These are phyloP conservation scores for Poterioochromonas sp. DNA, from an alignment of 352 stramenopile species.

Conservation along the genomic window DNA sequence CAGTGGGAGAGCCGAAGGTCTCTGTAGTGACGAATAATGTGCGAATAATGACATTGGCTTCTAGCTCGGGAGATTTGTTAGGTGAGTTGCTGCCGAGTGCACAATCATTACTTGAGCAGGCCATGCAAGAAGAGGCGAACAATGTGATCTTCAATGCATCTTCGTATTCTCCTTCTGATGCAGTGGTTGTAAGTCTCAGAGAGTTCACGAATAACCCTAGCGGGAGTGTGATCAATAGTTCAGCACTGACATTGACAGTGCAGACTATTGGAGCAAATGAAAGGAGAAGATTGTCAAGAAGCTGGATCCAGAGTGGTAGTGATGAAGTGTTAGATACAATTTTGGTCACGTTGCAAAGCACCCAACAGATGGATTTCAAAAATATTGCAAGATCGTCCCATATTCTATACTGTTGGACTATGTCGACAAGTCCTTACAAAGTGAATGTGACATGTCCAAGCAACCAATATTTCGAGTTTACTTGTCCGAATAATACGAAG, in stretches of 20 bases:
- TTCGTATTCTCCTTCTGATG: neutral
- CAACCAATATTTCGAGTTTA: neutral
- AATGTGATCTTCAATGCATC: neutral
- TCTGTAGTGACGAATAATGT: constrained; percentile 19
- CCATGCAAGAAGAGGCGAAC: neutral
- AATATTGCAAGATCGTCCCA: neutral
- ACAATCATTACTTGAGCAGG: constrained; percentile 11
- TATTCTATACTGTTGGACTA: neutral
- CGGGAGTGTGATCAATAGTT: neutral
- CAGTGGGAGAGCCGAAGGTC: neutral
- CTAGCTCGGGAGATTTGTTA: neutral
- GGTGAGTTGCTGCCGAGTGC: constrained; percentile 4
- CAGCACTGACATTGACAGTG: neutral
- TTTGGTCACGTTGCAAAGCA: neutral
- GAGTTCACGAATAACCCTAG: constrained; percentile 26
- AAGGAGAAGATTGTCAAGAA: neutral
- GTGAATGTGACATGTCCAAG: neutral
- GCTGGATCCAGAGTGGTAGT: neutral
- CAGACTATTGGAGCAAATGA: neutral
- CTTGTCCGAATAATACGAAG: neutral
- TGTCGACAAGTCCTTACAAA: neutral
- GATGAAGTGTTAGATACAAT: neutral
- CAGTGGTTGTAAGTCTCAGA: neutral
- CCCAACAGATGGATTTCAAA: neutral
- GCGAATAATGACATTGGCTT: neutral